Evolutionary conservation across 495 filamentous ascomycete species (phyloP), one percentile per base, ranked within the genome.

Genomic region (Echria macrotheca): DNA sequence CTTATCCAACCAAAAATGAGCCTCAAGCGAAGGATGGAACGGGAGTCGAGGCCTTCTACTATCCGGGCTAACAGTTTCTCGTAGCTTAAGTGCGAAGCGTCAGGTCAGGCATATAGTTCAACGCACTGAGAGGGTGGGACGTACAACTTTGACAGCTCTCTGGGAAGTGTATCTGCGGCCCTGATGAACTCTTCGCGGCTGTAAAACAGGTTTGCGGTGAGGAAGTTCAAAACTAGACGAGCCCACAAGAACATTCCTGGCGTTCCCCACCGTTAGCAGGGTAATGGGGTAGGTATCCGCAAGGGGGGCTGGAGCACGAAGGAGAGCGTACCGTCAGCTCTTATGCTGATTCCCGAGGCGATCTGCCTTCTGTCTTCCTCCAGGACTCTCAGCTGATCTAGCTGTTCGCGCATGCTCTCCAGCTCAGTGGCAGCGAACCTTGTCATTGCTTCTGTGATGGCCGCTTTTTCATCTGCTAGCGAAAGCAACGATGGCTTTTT

Each of bases 221-320:
- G 21, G 18, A 61, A 67, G n/a, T 67, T 52, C 0, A 67, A 43
- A 10, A 67, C 64, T 6, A 67, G 48, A 4, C 62, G 49, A 41
- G 63, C 62, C 41, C 51, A 67, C 5, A 67, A 52, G 48, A 67
- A 67, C 62, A 67, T 67, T 1, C 64, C 64, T 65, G 8, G 18
- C 35, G 9, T 1, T 32, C 22, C 1, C 24, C 47, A n/a, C n/a
- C n/a, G n/a, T n/a, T n/a, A n/a, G n/a, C n/a, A n/a, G n/a, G n/a
- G n/a, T n/a, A n/a, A n/a, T n/a, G n/a, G n/a, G n/a, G n/a, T n/a
- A n/a, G n/a, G n/a, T n/a, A n/a, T n/a, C n/a, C n/a, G n/a, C n/a
- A n/a, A n/a, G n/a, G n/a, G n/a, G n/a, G n/a, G n/a, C n/a, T n/a
- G n/a, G n/a, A n/a, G n/a, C n/a, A n/a, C n/a, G n/a, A 4, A 48